These are phyloP conservation scores for Spiromastix sp. DNA, from an alignment of 2,329 filamentous ascomycete species.

Conservation along the genomic window DNA sequence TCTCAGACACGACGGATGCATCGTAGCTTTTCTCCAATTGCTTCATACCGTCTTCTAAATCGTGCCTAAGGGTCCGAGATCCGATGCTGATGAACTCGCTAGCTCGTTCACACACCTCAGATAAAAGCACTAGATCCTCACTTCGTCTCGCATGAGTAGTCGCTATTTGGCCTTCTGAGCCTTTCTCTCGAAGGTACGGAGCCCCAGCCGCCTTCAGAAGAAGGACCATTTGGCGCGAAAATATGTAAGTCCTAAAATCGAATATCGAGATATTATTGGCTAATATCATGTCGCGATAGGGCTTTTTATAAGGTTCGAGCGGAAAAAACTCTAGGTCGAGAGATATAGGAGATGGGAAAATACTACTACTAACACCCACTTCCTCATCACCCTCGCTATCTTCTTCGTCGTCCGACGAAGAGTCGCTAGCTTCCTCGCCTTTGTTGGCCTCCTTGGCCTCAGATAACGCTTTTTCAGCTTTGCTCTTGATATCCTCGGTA, in stretches of 20 bases:
- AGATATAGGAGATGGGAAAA: slow-evolving; percentile 12
- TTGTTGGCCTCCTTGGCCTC: slow-evolving; percentile 11
- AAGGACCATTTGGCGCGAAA: slow-evolving; percentile 74
- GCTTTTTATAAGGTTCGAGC: slow-evolving; percentile 53
- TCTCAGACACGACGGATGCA: slow-evolving; percentile 15
- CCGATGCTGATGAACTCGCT: slow-evolving; percentile 75
- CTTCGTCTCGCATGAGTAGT: slow-evolving; percentile 47
- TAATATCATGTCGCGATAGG: slow-evolving; percentile 84
- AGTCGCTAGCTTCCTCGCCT: slow-evolving; percentile 5
- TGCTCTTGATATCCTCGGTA: slow-evolving; percentile 61
- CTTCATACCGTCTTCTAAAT: slow-evolving; percentile 56
- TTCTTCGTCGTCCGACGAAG: slow-evolving; percentile 19
- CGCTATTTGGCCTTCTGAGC: slow-evolving; percentile 22
- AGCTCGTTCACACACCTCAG: slow-evolving; percentile 73
- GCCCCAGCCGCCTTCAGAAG: slow-evolving; percentile 71
- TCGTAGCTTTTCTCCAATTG: slow-evolving; percentile 27
- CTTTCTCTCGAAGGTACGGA: slow-evolving; percentile 24
- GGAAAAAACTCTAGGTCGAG: slow-evolving; percentile 27
- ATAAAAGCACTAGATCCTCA: slow-evolving; percentile 70
- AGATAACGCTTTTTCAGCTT: slow-evolving; percentile 44
- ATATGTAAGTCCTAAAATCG: slow-evolving; percentile 90
- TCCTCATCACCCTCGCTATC: slow-evolving; percentile 21
- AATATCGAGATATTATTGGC: slow-evolving; percentile 93
- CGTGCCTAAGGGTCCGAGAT: slow-evolving; percentile 67
- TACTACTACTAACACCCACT: slow-evolving; percentile 16